A percentile compares a stretch with the other conserved stretches of the same genome.
These are phyloP conservation scores for Mrakia blollopis DNA, from an alignment of 768 basidiomycete species.

Conservation along the genomic window DNA sequence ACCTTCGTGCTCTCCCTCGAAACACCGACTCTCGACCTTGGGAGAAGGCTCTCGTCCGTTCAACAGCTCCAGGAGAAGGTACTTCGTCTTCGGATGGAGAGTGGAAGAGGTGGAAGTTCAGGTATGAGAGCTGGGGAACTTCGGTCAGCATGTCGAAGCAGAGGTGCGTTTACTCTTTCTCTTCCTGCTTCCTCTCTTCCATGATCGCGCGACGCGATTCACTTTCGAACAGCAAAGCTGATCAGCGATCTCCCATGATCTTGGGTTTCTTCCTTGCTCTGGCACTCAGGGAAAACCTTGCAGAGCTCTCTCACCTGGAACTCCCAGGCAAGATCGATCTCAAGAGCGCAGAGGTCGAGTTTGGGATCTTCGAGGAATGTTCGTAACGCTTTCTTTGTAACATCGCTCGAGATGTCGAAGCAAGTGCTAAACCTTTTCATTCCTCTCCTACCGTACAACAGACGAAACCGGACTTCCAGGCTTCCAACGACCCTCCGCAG, in stretches of 20 bases:
- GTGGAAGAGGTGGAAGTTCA: conserved; percentile 16
- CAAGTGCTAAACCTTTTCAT: not conserved
- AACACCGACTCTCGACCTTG: not conserved
- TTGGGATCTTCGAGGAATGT: conserved; percentile 78
- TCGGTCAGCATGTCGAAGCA: conserved; percentile 29
- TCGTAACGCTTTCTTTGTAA: not conserved
- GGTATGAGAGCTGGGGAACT: conserved; percentile 26
- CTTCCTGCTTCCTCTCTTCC: not conserved
- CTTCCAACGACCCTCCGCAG: not conserved
- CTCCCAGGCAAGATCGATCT: conserved; percentile 76
- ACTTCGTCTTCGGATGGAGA: not conserved
- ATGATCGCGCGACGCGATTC: too few species aligned
- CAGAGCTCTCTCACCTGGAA: conserved; percentile 78
- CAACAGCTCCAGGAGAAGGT: not conserved
- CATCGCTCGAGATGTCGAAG: not conserved
- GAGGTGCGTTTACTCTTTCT: not conserved
- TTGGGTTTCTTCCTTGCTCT: not conserved
- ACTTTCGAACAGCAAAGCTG: too few species aligned
- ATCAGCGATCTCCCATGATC: too few species aligned
- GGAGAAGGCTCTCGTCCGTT: conserved; percentile 1
- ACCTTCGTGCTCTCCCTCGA: conserved; percentile 10
- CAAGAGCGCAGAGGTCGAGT: conserved; percentile 65
- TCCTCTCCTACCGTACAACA: not conserved
- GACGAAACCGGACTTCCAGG: not conserved
- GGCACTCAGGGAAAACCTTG: conserved; percentile 51